Conservation (phyloP, 1,284 basidiomycete species). For the Ganoderma boninense region DNA sequence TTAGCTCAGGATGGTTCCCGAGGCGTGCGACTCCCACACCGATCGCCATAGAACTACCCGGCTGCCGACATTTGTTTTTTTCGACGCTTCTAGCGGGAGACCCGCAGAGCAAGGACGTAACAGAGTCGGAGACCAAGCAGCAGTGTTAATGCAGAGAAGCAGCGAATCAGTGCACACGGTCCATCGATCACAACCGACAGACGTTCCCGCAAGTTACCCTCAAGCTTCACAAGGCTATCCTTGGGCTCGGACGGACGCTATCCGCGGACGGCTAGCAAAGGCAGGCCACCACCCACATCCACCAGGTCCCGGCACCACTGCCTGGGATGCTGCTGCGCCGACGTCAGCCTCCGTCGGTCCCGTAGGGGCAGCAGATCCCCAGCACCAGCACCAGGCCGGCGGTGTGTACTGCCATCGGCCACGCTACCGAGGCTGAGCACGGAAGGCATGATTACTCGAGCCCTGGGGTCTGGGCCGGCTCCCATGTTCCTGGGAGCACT, state of each 20-base stretch:
- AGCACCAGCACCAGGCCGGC: background rate
- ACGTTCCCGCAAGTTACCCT: background rate
- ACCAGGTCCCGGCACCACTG: background rate
- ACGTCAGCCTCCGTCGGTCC: background rate
- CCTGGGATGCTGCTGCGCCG: background rate
- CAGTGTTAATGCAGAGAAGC: background rate
- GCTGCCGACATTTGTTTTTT: conserved; percentile 1
- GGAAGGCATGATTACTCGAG: background rate
- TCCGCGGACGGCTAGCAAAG: background rate
- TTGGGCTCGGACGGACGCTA: background rate
- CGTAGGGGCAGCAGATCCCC: background rate
- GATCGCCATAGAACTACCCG: background rate
- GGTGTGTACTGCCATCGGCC: background rate
- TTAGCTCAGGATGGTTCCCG: background rate
- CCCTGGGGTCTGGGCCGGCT: conserved; percentile 1
- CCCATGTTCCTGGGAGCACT: conserved; percentile 12
- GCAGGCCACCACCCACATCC: background rate
- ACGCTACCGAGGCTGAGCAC: background rate
- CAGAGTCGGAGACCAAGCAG: background rate
- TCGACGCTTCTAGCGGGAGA: conserved; percentile 1
- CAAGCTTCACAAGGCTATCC: background rate
- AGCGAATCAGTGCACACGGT: background rate
- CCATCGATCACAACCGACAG: background rate
- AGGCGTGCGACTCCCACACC: conserved; percentile 2
- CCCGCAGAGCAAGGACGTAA: background rate